Evolutionary conservation across 2,329 filamentous ascomycete species (phyloP), one percentile per base, ranked within the genome.

Genomic region (Tolypocladium endophyticum): DNA sequence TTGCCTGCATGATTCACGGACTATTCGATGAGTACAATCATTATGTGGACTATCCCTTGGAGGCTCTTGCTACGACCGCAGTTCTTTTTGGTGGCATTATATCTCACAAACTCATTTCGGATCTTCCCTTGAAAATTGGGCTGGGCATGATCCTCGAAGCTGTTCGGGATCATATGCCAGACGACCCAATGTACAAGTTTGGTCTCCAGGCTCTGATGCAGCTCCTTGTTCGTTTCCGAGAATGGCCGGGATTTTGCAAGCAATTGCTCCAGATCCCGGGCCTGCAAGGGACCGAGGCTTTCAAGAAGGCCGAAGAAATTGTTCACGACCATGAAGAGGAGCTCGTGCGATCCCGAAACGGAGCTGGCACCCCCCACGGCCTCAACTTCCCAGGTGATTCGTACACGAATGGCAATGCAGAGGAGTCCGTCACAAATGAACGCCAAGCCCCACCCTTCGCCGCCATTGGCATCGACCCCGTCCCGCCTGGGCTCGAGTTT

Each of bases 1-100:
- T 99, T 71, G 90, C 93, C 18, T 97, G 93, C 76, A 99, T 99
- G 92, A 96, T 99, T 41, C 92, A 97, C 69, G 94, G 94, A 0
- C 79, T 99, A 4, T 97, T 99, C 67, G 94, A 99, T 67, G 94
- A 99, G 76, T 99, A 97, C 72, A 88, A 88, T 59, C 95, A 96
- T 69, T 99, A 97, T 71, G 85, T 89, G 47, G 92, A 95, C 69
- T 99, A 99, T 72, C 95, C 95, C 0, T 80, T 97, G n/a, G 93
- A 97, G 69, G 94, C 94, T 7, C 78, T 99, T 57, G 93, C 93
- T 9, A 97, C 93, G 14, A 99, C 94, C 0, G 93, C 94, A 4
- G 92, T 99, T 12, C 82, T 99, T 35, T 99, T 99, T 71, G 94
- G 94, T 59, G 94, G 93, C 35, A 94, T 97, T 64, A 96, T 99